These are phyloP conservation scores for Zygoascus biomembranicola DNA, from an alignment of 805 yeast species.

Conservation along the genomic window DNA sequence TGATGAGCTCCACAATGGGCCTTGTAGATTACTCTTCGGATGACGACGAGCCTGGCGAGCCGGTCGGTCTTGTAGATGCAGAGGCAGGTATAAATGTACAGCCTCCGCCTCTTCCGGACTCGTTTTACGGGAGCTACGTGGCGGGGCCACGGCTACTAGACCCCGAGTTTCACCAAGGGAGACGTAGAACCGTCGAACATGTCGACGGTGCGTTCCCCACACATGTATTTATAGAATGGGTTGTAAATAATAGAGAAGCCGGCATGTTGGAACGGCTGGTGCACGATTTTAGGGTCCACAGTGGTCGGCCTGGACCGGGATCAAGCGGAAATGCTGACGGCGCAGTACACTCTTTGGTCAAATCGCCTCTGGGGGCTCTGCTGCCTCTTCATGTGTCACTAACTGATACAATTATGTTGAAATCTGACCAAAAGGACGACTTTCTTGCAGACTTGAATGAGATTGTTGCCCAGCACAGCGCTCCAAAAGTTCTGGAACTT, in stretches of 20 bases:
- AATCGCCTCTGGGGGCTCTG: constrained; percentile 16
- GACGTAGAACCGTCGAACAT: constrained; percentile 14
- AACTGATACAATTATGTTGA: constrained; percentile 22
- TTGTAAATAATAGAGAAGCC: constrained; percentile 8
- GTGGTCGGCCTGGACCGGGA: background rate
- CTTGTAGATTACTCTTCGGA: background rate
- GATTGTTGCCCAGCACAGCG: background rate
- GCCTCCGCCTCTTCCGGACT: constrained; percentile 18
- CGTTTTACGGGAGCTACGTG: constrained; percentile 15
- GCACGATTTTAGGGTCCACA: background rate
- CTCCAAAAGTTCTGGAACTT: background rate
- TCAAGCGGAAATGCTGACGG: background rate
- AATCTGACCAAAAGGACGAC: constrained; percentile 6
- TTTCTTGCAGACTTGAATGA: constrained; percentile 3
- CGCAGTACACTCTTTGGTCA: constrained; percentile 10
- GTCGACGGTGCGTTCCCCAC: constrained; percentile 21
- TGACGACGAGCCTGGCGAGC: background rate
- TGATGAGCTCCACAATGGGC: background rate
- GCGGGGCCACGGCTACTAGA: constrained; percentile 13
- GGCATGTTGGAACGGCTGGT: background rate
- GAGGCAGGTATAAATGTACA: too few relatives aligned
- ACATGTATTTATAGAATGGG: constrained; percentile 24
- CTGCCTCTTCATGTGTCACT: constrained; percentile 22
- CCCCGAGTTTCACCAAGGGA: constrained; percentile 16
- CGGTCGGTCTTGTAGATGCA: too few relatives aligned